Evolutionary conservation across 106 monocot genomes (phyloP).

Genomic region (Dendrobium catenatum): DNA sequence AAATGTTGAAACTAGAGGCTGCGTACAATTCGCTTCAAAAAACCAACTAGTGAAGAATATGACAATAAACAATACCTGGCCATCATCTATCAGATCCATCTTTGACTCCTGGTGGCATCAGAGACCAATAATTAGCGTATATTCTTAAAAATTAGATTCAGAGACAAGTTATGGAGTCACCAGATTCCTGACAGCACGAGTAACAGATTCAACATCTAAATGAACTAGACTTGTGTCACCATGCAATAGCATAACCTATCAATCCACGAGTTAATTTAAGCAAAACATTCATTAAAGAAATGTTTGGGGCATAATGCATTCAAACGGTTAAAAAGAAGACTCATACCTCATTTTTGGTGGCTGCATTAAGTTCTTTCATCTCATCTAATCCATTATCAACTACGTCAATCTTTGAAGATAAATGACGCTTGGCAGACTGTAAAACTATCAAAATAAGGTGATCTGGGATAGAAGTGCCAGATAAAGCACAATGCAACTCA

Average conservation of each 20-base stretch:
- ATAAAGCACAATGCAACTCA: background rate
- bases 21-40: background rate
- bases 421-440: conserved; percentile 48
- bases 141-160: background rate
- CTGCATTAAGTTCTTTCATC: conserved; percentile 37
- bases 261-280: background rate
- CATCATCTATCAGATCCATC: conserved; percentile 36
- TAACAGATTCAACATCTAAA: conserved; percentile 56
- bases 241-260: conserved; percentile 42
- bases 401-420: conserved; percentile 59
- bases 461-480: background rate
- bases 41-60: background rate
- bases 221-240: conserved; percentile 42
- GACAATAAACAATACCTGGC: conserved; percentile 32
- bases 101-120: conserved; percentile 44
- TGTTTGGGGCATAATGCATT: background rate
- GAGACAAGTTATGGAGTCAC: conserved; percentile 14
- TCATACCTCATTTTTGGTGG: conserved; percentile 43
- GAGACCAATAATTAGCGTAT: conserved; percentile 11
- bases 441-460: conserved; percentile 17
- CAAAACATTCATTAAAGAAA: background rate
- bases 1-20: background rate
- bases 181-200: conserved; percentile 42
- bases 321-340: background rate
- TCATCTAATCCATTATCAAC: conserved; percentile 55